Evolutionary conservation across 2,329 filamentous ascomycete genomes (phyloP).

Genomic region (Apiospora koreana): DNA sequence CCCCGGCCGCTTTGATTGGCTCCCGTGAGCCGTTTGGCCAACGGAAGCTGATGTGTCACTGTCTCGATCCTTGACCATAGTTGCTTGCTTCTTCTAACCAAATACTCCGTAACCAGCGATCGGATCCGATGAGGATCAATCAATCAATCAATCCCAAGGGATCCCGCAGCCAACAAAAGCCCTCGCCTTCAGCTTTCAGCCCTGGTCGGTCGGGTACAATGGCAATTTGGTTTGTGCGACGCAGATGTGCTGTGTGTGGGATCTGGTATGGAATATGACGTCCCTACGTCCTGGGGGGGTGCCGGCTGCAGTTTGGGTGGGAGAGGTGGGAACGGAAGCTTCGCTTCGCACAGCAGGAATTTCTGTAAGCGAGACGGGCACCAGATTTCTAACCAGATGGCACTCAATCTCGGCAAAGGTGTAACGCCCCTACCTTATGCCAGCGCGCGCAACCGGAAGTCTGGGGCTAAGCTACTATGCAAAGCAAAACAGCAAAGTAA

Average conservation of each 20-base stretch:
- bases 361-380: not conserved
- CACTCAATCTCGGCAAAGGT: slow-evolving; percentile 2
- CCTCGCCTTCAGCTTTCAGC: not conserved
- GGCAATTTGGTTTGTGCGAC: not conserved
- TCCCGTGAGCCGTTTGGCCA: slow-evolving; percentile 35
- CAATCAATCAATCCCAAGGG: not conserved
- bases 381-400: not conserved
- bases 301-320: not conserved
- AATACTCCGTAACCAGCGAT: slow-evolving; percentile 5
- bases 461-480: not conserved
- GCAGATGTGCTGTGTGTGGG: not conserved
- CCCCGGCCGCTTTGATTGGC: slow-evolving; percentile 58
- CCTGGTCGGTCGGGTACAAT: not conserved
- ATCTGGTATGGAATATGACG: not conserved
- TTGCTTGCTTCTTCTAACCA: slow-evolving; percentile 22
- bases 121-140: not conserved
- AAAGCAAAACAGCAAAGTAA: not conserved
- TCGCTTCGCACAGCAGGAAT: slow-evolving; percentile 1
- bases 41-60: slow-evolving; percentile 40
- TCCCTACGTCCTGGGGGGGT: not conserved
- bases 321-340: not conserved
- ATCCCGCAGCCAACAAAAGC: not conserved
- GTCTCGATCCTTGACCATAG: slow-evolving; percentile 41
- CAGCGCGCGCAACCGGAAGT: not conserved
- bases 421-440: not conserved